These are phyloP conservation scores for Juglanconis juglandina DNA, from an alignment of 2,329 filamentous ascomycete genomes.

Conservation along the genomic window DNA sequence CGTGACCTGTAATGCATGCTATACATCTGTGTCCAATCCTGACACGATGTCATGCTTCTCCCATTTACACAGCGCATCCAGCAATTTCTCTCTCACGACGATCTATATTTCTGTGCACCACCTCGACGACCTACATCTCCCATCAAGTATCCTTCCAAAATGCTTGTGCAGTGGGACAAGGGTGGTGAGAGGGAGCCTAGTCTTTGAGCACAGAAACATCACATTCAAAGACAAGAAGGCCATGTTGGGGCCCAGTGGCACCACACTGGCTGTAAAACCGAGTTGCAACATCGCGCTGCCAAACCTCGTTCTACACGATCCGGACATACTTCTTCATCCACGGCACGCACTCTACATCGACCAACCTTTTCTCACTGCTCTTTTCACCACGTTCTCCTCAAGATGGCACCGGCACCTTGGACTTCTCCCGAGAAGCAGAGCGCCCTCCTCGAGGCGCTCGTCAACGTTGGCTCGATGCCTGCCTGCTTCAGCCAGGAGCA, in stretches of 20 bases:
- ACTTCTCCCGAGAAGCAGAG: neutral
- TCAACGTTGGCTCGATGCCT: slow-evolving; percentile 2
- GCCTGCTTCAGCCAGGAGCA: neutral
- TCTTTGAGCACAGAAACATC: neutral
- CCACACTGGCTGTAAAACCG: too few relatives aligned
- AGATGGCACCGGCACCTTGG: neutral
- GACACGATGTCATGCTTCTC: neutral
- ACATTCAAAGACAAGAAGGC: neutral
- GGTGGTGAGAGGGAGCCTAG: neutral
- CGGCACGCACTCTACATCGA: neutral
- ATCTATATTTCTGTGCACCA: too few relatives aligned
- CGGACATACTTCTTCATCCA: neutral
- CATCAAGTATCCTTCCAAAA: neutral
- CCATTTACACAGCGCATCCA: too few relatives aligned
- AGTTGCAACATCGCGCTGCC: too few relatives aligned
- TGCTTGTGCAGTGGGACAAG: neutral
- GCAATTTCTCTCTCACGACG: too few relatives aligned
- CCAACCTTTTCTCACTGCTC: neutral
- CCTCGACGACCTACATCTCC: too few relatives aligned
- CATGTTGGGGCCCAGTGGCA: neutral
- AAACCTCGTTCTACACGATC: neutral
- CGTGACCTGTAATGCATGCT: too few relatives aligned
- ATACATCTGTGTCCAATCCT: too few relatives aligned
- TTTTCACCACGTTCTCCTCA: neutral
- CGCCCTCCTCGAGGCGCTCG: slow-evolving; percentile 23